Evolutionary conservation across 2,329 filamentous ascomycete species (phyloP), one percentile per base, ranked within the genome.

Genomic region (Pleurostoma richardsiae): DNA sequence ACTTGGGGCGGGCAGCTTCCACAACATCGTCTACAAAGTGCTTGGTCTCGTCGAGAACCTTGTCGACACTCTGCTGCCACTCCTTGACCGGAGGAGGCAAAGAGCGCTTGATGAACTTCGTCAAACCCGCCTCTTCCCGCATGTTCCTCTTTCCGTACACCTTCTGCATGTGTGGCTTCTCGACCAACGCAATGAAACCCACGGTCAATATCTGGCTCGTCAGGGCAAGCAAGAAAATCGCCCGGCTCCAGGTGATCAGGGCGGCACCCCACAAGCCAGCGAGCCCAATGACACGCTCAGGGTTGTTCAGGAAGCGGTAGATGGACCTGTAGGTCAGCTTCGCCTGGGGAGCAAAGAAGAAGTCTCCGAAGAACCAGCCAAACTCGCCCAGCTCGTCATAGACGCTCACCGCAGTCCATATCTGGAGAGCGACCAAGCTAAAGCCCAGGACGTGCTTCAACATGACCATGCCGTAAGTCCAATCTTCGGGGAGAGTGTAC

Each of bases 331-430:
- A 99, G 1, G 89, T 97, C 51, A 97, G 76, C 68, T 94, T 95
- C 10, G 86, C 85, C 8, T 85, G 82, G 41, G 89, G 86, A 51
- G 96, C 90, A 62, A 94, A 96, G 76, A 99, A 97, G 73, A 97
- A 99, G 64, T 99, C 94, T 19, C 94, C 94, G 61, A 91, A 97
- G 74, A 97, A 97, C 92, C 92, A 99, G 57, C 94, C 94, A 59
- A 97, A 99, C 61, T 99, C 94, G 47, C 94, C 94, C 0, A 99
- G 81, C 2, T 90, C 95, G 43, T 96, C 90, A 65, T 97, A 95
- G 55, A 97, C 91, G 65, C 90, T 96, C 54, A 88, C 75, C 2
- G 90, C 86, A 1, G 91, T 96, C 94, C 94, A 99, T 19, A 95
- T 68, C 60, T 99, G 94, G 43, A 99, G 77, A 8, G 86, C 83